Evolutionary conservation across 345 rosid genomes (phyloP), one percentile per base, ranked within the genome.

Genomic region (Eucalyptus viminalis): DNA sequence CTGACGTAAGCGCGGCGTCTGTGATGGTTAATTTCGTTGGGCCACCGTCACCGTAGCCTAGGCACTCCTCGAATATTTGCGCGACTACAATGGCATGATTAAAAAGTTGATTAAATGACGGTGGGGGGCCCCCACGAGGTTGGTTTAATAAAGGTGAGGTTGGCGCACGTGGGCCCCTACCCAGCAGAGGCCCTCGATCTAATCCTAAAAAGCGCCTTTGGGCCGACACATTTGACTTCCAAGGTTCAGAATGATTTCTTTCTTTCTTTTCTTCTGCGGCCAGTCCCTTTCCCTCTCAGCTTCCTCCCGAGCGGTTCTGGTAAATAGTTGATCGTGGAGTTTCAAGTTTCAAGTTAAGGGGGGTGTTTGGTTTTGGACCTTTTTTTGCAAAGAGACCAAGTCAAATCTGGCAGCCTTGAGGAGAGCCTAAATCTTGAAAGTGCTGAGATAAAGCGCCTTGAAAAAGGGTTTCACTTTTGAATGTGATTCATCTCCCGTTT

Each of bases 141-240:
- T 86, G 10, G 72, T 34, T 14, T 5, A 14, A 67, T n/a, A n/a
- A 34, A 69, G 40, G 24, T 2, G 0, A 4, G 81, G 81, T 17
- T 11, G 81, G 24, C 44, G 81, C 44, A 17, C 44, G 81, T 21
- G 29, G 83, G 83, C 15, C 83, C 83, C 83, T 6, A 40, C 83
- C 83, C 2, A 4, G 83, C 27, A 76, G 83, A 76, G 40, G 47
- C 83, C 47, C 29, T 76, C 47, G 47, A 11, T 76, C 47, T 76
- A 11, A 76, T 19, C 47, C 49, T 49, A 16, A 56, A 0, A 24
- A 31, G 9, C 0, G 6, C 44, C 12, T 11, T 83, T 24, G 69
- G 90, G 90, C 94, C 92, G 90, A 37, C 91, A 50, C 11, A 22
- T 9, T 92, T 92, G 95, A 93, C 93, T 62, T 56, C 47, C 49